These are phyloP conservation scores for Vigna mungo DNA, from an alignment of 306 rosid species.

Conservation along the genomic window DNA sequence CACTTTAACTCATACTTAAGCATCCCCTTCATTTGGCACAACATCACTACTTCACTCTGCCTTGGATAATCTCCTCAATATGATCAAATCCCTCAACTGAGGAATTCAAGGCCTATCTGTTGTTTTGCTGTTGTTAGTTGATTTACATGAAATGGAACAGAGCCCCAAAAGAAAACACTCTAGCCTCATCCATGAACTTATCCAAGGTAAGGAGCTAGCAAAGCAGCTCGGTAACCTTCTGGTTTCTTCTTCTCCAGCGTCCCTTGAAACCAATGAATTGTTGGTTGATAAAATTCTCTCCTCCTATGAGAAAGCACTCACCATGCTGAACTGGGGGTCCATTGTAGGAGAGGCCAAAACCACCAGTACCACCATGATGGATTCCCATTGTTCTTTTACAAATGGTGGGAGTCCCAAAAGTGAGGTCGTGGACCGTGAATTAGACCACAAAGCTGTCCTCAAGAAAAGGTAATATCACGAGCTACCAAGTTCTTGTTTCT, in stretches of 20 bases:
- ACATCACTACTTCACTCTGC: constrained; percentile 1
- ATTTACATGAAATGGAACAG: constrained; percentile 46
- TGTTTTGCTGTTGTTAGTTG: not conserved
- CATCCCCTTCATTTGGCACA: no score
- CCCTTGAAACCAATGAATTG: constrained; percentile 49
- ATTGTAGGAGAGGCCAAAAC: constrained; percentile 36
- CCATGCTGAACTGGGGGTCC: constrained; percentile 42
- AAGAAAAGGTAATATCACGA: constrained; percentile 63
- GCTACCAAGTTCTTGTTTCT: constrained; percentile 16
- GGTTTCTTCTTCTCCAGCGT: constrained; percentile 52
- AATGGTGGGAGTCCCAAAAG: constrained; percentile 47
- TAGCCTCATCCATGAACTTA: constrained; percentile 58
- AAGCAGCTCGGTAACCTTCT: constrained; percentile 54
- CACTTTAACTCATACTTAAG: not conserved
- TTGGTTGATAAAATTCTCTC: constrained; percentile 61
- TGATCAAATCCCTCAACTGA: not conserved
- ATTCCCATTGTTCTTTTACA: constrained; percentile 49
- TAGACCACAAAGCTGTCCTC: constrained; percentile 51
- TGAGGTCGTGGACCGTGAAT: constrained; percentile 50
- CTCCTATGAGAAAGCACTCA: constrained; percentile 65
- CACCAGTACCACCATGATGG: constrained; percentile 42
- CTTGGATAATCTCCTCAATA: not conserved
- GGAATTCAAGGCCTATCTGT: not conserved
- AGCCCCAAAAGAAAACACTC: constrained; percentile 45
- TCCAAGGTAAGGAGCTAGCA: constrained; percentile 71